A percentile compares a stretch with the other conserved stretches of the same genome.
These are phyloP conservation scores for Tubosaeta sp. DNA, from an alignment of 768 basidiomycete species.

Conservation along the genomic window DNA sequence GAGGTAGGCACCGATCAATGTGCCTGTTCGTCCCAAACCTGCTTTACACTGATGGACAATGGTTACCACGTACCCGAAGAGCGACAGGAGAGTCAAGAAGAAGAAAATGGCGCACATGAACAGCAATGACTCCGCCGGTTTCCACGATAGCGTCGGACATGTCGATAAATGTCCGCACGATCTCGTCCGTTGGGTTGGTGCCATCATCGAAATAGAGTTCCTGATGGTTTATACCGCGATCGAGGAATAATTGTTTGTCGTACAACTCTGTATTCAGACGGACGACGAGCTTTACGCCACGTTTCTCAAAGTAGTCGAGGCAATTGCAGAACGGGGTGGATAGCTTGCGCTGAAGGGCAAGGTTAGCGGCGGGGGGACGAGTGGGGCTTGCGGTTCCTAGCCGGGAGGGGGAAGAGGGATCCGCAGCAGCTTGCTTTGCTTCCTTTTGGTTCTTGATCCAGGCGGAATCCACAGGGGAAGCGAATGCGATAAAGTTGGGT, in stretches of 20 bases:
- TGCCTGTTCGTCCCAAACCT: conserved; percentile 93
- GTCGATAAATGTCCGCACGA: conserved; percentile 88
- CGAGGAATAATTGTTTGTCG: conserved; percentile 74
- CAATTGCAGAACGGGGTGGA: conserved; percentile 84
- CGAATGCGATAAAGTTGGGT: conserved; percentile 89
- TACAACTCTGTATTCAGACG: conserved; percentile 93
- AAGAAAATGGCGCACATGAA: conserved; percentile 59
- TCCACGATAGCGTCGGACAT: conserved; percentile 76
- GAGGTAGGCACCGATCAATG: conserved; percentile 94
- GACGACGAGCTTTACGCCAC: conserved; percentile 84
- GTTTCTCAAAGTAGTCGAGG: conserved; percentile 87
- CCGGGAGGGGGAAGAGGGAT: conserved; percentile 25
- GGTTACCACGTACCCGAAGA: conserved; percentile 19
- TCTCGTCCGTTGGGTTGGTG: conserved; percentile 94
- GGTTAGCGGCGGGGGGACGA: conserved; percentile 34
- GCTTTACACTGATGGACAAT: conserved; percentile 75
- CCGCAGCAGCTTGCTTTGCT: conserved; percentile 38
- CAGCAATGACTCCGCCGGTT: conserved; percentile 75
- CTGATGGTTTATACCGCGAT: conserved; percentile 82
- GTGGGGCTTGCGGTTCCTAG: conserved; percentile 20
- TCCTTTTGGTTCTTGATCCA: conserved; percentile 80
- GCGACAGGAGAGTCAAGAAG: conserved; percentile 7
- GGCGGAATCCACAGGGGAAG: conserved; percentile 77
- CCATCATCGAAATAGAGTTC: conserved; percentile 98
- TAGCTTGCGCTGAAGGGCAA: conserved; percentile 72